Base-by-base conservation (phyloP, 495 filamentous ascomycete species). In the Annulohypoxylon bovei region DNA sequence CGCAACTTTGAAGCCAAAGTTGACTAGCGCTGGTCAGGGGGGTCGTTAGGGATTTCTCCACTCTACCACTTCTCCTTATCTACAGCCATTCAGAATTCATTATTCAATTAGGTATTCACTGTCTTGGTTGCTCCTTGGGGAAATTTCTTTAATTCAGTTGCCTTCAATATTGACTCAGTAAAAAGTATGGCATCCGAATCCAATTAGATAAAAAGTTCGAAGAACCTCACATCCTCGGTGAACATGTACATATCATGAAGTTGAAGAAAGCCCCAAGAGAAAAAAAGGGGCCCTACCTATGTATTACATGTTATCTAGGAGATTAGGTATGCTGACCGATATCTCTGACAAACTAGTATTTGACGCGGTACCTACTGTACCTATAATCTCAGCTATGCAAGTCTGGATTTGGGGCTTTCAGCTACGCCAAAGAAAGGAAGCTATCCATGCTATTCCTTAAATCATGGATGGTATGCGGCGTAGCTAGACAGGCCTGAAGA, bases 41-140 rank as follows among this genome's bases (percentile, higher is more conserved):
- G 46, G 8, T 22, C 22, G 12, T 27, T 14, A 4, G 35, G 32
- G 61, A 37, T 1, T 52, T 70, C 54, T 62, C 68, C 61, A 65
- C 62, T 20, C 18, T 54, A n/a, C 37, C 20, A 20, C 35, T 23
- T 28, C 11, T n/a, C 12, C 59, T 72, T 72, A 72, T 72, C 69
- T 72, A 33, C 25, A 44, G 25, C 69, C 69, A 72, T 40, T 72
- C 60, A 72, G 44, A 37, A 16, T 25, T 64, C 54, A 20, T 47
- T 28, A 50, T 33, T 49, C n/a, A n/a, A n/a, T n/a, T 16, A 32
- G n/a, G 11, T 18, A 33, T 40, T n/a, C 2, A 27, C n/a, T 22
- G 30, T 33, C 52, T 12, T 20, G n/a, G 47, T 30, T 52, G n/a
- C 33, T 56, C 53, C 33, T 8, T 25, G 0, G 22, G 18, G 16